Evolutionary conservation across 2,329 filamentous ascomycete genomes (phyloP).

Genomic region (Westerdykella ornata): DNA sequence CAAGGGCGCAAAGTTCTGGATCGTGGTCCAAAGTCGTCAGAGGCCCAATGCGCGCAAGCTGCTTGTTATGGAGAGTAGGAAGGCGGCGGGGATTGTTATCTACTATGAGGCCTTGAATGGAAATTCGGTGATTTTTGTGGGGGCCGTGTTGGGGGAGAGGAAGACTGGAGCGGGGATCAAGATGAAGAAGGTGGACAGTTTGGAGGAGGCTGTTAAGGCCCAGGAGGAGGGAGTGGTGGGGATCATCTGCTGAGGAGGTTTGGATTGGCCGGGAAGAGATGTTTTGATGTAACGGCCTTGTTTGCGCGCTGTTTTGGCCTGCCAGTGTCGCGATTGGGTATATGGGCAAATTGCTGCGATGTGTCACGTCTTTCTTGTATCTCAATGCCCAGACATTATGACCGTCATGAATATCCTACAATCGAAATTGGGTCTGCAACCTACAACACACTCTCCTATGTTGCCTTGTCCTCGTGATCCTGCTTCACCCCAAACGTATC

Average conservation of each 20-base stretch:
- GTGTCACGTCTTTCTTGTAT: too few relatives aligned
- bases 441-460: too few relatives aligned
- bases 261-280: too few relatives aligned
- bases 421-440: too few relatives aligned
- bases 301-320: too few relatives aligned
- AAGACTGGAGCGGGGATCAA: slow-evolving; percentile 29
- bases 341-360: too few relatives aligned
- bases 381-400: too few relatives aligned
- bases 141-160: slow-evolving; percentile 26
- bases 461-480: slow-evolving; percentile 1
- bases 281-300: too few relatives aligned
- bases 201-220: slow-evolving; percentile 11
- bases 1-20: slow-evolving; percentile 8
- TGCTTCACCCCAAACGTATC: slow-evolving; percentile 38
- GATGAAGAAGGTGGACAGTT: slow-evolving; percentile 16
- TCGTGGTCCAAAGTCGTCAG: slow-evolving; percentile 14
- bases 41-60: slow-evolving; percentile 9
- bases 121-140: slow-evolving; percentile 17
- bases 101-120: slow-evolving; percentile 19
- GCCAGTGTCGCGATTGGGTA: too few relatives aligned
- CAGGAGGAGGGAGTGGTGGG: slow-evolving; percentile 12
- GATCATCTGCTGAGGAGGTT: slow-evolving; percentile 14
- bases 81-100: slow-evolving; percentile 19
- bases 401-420: too few relatives aligned
- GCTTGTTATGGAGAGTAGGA: slow-evolving; percentile 19